Conservation (phyloP, 345 rosid species). For the Corchorus olitorius region DNA sequence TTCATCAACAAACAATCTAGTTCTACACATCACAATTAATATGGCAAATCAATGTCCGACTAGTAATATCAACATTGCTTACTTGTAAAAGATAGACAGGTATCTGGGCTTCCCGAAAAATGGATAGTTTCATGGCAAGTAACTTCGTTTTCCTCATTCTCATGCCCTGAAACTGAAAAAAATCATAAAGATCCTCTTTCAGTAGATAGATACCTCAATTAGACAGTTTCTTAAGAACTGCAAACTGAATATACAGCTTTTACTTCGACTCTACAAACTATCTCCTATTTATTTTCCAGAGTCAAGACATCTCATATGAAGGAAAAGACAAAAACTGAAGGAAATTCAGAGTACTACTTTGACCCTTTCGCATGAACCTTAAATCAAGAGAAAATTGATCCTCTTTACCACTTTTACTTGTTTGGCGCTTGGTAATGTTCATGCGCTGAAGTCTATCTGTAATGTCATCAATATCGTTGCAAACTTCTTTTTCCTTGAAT, state of each 20-base stretch:
- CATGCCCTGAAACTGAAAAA: background rate
- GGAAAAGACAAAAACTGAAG: background rate
- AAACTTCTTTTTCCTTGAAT: background rate
- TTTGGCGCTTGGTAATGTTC: constrained; percentile 13
- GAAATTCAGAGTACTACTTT: background rate
- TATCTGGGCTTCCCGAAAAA: background rate
- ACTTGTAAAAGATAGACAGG: background rate
- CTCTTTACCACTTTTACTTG: background rate
- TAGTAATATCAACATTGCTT: background rate
- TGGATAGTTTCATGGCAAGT: background rate
- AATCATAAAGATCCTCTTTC: background rate
- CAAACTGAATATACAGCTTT: background rate
- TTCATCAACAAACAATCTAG: background rate
- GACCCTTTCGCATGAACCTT: too few relatives aligned
- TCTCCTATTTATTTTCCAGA: background rate
- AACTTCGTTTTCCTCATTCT: background rate
- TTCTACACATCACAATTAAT: background rate
- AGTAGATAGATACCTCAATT: too few relatives aligned
- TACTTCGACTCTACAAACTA: background rate
- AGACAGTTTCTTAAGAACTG: background rate
- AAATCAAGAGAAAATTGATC: background rate
- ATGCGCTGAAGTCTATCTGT: constrained; percentile 4
- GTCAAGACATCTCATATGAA: background rate
- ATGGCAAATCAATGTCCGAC: background rate
- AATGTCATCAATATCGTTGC: background rate